These are phyloP conservation scores for Neurospora pannonica DNA, from an alignment of 495 filamentous ascomycete genomes.

Conservation along the genomic window DNA sequence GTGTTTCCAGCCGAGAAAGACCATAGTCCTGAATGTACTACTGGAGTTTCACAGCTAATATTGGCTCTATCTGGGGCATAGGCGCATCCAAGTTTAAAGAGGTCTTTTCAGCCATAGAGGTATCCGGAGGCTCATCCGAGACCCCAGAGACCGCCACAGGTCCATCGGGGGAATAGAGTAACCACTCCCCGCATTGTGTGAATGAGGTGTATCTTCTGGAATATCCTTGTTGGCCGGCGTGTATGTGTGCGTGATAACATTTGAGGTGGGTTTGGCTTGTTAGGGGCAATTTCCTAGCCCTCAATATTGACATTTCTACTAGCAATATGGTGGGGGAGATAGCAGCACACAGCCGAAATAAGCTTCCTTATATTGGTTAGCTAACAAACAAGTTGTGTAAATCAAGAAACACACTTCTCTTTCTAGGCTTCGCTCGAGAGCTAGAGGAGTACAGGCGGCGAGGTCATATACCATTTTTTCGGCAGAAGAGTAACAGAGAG, in stretches of 20 bases:
- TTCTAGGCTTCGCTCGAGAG: neutral
- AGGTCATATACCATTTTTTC: neutral
- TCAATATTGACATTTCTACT: neutral
- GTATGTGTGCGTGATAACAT: neutral
- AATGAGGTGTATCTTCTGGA: neutral
- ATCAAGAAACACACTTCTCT: neutral
- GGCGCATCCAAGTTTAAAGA: slow-evolving; percentile 32
- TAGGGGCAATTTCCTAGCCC: neutral
- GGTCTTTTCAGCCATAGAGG: slow-evolving; percentile 20
- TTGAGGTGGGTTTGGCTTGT: neutral
- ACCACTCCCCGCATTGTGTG: neutral
- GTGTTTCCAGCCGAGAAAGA: neutral
- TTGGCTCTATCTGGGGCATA: neutral
- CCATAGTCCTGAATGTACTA: neutral
- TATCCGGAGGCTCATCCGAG: slow-evolving; percentile 19
- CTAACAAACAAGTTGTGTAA: neutral
- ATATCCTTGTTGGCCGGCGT: neutral
- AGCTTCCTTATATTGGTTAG: neutral
- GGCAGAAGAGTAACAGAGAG: neutral
- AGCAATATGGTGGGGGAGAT: neutral
- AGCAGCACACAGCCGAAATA: neutral
- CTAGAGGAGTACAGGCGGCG: neutral
- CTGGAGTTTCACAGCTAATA: neutral
- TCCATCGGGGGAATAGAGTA: slow-evolving; percentile 1
- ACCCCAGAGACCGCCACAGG: slow-evolving; percentile 8